Evolutionary conservation across 108 stramenopile genomes (phyloP), one percentile per base, ranked within the genome.

Genomic region (Aurantiochytrium sp.): DNA sequence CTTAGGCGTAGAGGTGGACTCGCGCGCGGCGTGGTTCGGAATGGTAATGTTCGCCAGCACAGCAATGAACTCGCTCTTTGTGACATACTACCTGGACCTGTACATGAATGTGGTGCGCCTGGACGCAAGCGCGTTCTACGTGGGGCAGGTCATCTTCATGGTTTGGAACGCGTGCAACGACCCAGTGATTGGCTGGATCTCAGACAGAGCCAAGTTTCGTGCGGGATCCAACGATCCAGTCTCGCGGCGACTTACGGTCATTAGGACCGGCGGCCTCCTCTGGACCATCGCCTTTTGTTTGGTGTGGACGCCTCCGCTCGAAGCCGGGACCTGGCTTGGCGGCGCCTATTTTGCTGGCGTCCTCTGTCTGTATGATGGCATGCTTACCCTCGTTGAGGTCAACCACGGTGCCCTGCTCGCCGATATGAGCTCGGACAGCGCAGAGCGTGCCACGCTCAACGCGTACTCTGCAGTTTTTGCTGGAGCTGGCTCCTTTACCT

Each of bases 151-250:
- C 23, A 5, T 89, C 45, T 89, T 89, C 42, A 88, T 25, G 44
- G 55, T 89, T 0, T 89, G 89, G 89, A 89, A 89, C 35, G 89
- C 89, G 25, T 6, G 44, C 19, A 89, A 89, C n/a, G 89, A 89
- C 87, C 76, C 89, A 19, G 0, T 89, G 25, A 72, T 89, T 28
- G 89, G 89, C 44, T 89, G 89, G 89, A 44, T 89, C 12, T 89
- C 89, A 19, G 89, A 89, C 58, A 5, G 25, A 4, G n/a, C 73
- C 49, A 51, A 45, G 25, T 21, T 45, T 10, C 49, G 10, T 18
- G 57, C 29, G 21, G 47, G 58, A 5, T 4, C 8, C 10, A 23
- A 0, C 53, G 42, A 42, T 23, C 57, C 58, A 5, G 51, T 87
- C 53, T 16, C 51, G 19, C 25, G 87, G 28, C 21, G 87, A 25